Base-by-base conservation (phyloP, 139 green algal genomes). In the Coelastrella sp. region DNA sequence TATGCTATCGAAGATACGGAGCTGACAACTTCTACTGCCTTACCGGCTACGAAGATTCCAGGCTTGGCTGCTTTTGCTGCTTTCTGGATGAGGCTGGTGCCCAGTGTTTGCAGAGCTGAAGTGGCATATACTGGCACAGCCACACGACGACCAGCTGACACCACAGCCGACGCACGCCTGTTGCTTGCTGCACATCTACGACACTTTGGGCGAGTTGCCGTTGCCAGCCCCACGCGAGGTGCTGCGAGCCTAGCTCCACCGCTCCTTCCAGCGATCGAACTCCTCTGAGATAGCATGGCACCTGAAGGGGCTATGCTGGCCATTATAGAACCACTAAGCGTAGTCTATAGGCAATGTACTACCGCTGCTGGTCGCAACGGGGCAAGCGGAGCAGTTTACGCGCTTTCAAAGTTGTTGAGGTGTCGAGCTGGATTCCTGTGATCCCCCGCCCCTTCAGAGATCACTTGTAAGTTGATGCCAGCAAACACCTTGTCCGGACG, bases 111-210 rank as follows among this genome's bases (percentile, higher is more conserved):
- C 4, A 87, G 82, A 20, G 82, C 23, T 57, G 82, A 20, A n/a
- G 82, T 56, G 19, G 82, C 82, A 77, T 79, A 78, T 17, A 87
- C 82, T 13, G 64, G 65, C 82, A 87, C 82, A 65, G 65, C 64
- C 54, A 19, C 60, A 74, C 61, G 81, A 56, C 82, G 82, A 77
- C 82, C 80, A 8, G 80, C 56, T 73, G 74, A 59, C 6, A 5
- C 23, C 22, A 58, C 56, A 84, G 64, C 65, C 78, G 64, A 23
- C 11, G 81, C 58, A 47, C 32, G 64, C 32, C 65, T 77, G 17
- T 10, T 56, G 47, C 17, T 20, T 19, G 64, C 32, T 57, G 32
- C 65, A 64, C 20, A 11, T 56, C 59, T 86, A 56, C n/a, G 80
- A 59, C n/a, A 85, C 71, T 32, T 85, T 17, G n/a, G 16, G 58